Conservation (phyloP, 2,329 filamentous ascomycete species). For the Nemania serpens region DNA sequence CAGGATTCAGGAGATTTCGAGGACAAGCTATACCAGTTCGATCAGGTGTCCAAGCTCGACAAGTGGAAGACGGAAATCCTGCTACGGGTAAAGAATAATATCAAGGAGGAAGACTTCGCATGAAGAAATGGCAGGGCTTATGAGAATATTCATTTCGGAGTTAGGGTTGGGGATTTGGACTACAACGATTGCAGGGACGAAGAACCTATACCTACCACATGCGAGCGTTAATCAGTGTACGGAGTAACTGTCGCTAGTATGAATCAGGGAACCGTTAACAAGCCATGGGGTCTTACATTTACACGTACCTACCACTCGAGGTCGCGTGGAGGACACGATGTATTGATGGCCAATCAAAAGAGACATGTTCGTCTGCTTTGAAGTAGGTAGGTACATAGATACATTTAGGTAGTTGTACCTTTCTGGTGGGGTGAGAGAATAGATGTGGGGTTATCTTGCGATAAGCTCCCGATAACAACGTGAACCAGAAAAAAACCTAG, state of each 20-base stretch:
- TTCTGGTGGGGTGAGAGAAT: conserved; percentile 17
- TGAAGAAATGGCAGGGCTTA: conserved; percentile 23
- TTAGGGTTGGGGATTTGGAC: conserved; percentile 20
- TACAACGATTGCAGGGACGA: conserved; percentile 11
- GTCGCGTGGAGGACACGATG: too few relatives aligned
- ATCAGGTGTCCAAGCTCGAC: conserved; percentile 84
- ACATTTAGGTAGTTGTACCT: too few relatives aligned
- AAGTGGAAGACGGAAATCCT: conserved; percentile 95
- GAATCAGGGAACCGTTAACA: not conserved
- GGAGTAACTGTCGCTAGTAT: conserved; percentile 13
- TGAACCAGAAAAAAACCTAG: conserved; percentile 35
- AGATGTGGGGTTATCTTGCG: conserved; percentile 36
- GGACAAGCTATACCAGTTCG: conserved; percentile 85
- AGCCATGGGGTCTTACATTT: not conserved
- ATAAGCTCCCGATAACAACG: conserved; percentile 39
- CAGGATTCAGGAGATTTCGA: conserved; percentile 82
- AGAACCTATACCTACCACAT: conserved; percentile 14
- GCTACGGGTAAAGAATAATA: conserved; percentile 80
- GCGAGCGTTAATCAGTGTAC: conserved; percentile 23
- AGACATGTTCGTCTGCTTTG: too few relatives aligned
- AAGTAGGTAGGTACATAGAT: too few relatives aligned
- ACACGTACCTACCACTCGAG: too few relatives aligned
- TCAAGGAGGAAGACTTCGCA: conserved; percentile 59
- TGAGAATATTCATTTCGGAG: conserved; percentile 20
- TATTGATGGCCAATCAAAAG: too few relatives aligned